Percentiles rank a stretch among this genome's conserved stretches.
phyloP scores from a whole-genome alignment of 805 yeast genomes.

The Monosporozyma servazzii region DNA sequence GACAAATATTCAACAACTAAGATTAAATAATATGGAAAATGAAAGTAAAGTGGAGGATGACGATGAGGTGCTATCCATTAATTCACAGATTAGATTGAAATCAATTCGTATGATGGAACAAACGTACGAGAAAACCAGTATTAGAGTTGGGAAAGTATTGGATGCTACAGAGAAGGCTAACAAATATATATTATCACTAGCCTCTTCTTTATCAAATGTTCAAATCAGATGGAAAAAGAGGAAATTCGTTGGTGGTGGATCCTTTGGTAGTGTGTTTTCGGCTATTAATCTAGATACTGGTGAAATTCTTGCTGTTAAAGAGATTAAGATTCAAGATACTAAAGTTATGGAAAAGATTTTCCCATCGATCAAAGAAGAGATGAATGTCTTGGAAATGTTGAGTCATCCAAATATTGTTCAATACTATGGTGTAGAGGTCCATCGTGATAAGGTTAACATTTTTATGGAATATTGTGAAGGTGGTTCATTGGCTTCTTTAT shows the following conservation, averaged over 20 bases:
- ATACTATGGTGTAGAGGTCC: slow-evolving; percentile 95
- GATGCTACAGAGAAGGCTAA: slow-evolving; percentile 84
- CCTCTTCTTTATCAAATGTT: slow-evolving; percentile 80
- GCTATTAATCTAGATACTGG: slow-evolving; percentile 92
- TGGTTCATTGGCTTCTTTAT: slow-evolving; percentile 77
- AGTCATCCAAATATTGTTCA: slow-evolving; percentile 96
- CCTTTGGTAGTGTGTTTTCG: slow-evolving; percentile 89
- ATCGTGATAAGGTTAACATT: slow-evolving; percentile 85
- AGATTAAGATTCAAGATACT: slow-evolving; percentile 80
- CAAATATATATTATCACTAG: slow-evolving; percentile 75
- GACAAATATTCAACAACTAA: slow-evolving; percentile 29
- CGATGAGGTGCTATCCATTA: slow-evolving; percentile 43
- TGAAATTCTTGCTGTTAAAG: slow-evolving; percentile 94
- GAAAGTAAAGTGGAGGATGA: slow-evolving; percentile 41
- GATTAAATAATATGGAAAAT: slow-evolving; percentile 19
- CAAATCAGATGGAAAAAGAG: slow-evolving; percentile 98
- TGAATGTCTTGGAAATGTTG: slow-evolving; percentile 90
- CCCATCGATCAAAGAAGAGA: slow-evolving; percentile 87
- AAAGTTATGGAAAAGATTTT: slow-evolving; percentile 77
- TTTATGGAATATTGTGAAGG: slow-evolving; percentile 98
- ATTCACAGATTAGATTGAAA: slow-evolving; percentile 59
- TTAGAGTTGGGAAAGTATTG: slow-evolving; percentile 71
- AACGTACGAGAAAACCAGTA: slow-evolving; percentile 35
- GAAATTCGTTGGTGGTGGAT: slow-evolving; percentile 85
- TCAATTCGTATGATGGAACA: slow-evolving; percentile 58